phyloP scores from a whole-genome alignment of 179 eudicot species.

The Spergularia azorica region DNA sequence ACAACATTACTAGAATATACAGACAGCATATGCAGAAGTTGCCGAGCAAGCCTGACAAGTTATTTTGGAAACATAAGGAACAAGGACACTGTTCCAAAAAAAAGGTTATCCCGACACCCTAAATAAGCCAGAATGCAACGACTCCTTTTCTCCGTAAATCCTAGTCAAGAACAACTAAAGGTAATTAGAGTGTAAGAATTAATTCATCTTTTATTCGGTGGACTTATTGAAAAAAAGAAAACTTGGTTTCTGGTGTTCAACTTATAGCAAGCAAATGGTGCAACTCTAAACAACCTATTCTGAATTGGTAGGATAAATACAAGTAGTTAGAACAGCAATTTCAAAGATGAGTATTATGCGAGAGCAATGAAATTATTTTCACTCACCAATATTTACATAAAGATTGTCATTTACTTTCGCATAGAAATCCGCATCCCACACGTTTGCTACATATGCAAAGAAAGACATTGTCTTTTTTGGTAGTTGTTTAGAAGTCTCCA shows the following conservation, averaged over 20 bases:
- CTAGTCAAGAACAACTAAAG: constrained; percentile 3
- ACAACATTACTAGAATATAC: not conserved
- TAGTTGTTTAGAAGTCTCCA: constrained; percentile 50
- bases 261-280: not conserved
- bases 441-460: constrained; percentile 66
- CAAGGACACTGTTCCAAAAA: no score
- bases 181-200: not conserved
- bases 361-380: not conserved
- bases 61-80: not conserved
- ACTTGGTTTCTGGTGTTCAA: not conserved
- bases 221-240: not conserved
- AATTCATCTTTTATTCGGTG: constrained; percentile 3
- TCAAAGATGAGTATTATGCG: constrained; percentile 1
- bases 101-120: no score
- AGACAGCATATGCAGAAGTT: not conserved
- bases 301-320: not conserved
- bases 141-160: not conserved
- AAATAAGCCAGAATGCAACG: no score
- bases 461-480: constrained; percentile 63
- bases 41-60: constrained; percentile 3
- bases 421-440: constrained; percentile 94
- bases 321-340: not conserved
- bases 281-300: not conserved
- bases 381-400: constrained; percentile 73
- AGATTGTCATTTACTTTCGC: constrained; percentile 89